Conservation (phyloP, 352 stramenopile genomes). For the Pythium insidiosum region DNA sequence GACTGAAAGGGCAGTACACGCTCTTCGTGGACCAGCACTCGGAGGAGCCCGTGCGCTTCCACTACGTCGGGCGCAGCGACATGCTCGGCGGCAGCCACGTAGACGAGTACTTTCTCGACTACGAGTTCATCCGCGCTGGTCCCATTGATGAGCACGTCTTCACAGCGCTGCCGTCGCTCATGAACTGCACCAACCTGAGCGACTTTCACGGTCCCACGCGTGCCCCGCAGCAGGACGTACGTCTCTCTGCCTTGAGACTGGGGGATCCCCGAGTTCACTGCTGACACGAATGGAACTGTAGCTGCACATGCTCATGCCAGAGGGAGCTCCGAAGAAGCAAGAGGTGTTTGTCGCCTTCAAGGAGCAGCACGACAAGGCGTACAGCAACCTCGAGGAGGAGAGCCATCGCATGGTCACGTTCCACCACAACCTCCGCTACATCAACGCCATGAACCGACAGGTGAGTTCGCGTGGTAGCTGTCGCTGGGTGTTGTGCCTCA, state of each 20-base stretch:
- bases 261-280: too few species aligned
- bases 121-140: conserved; percentile 77
- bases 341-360: conserved; percentile 64
- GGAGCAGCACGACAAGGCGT: conserved; percentile 46
- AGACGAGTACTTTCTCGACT: conserved; percentile 88
- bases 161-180: conserved; percentile 48
- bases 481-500: not conserved
- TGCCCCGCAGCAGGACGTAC: conserved; percentile 57
- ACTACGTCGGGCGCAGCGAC: conserved; percentile 80
- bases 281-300: conserved; percentile 9
- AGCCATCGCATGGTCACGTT: conserved; percentile 53
- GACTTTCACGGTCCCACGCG: conserved; percentile 41
- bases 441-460: conserved; percentile 82
- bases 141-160: conserved; percentile 63
- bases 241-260: conserved; percentile 10
- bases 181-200: conserved; percentile 75
- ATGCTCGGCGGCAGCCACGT: conserved; percentile 85
- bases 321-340: conserved; percentile 46
- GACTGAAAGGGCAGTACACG: conserved; percentile 78
- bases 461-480: conserved; percentile 10
- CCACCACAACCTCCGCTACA: conserved; percentile 79
- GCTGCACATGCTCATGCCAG: conserved; percentile 80
- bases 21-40: conserved; percentile 77
- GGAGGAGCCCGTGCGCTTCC: conserved; percentile 73
- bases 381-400: conserved; percentile 34